Conservation (phyloP, 768 basidiomycete genomes). For the Rhizopogon vulgaris region DNA sequence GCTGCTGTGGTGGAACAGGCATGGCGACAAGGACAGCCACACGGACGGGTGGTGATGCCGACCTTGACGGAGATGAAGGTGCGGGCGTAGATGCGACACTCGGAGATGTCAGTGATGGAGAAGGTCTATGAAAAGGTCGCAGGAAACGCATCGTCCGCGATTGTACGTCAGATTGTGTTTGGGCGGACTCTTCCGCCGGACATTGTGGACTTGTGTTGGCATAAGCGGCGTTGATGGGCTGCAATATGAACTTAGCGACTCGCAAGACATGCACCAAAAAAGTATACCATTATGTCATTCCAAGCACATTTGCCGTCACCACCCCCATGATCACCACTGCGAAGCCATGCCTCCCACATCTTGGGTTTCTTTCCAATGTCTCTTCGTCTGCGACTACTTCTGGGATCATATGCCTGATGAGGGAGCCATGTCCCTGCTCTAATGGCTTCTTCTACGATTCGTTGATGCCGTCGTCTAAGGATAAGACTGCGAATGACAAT, state of each 20-base stretch:
- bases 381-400: constrained; percentile 15
- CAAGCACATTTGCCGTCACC: constrained; percentile 19
- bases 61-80: constrained; percentile 5
- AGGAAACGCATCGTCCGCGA: constrained; percentile 11
- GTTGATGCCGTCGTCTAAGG: constrained; percentile 55
- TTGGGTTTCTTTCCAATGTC: constrained; percentile 25
- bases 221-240: constrained; percentile 22
- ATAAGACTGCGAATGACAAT: constrained; percentile 62
- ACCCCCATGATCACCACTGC: constrained; percentile 5
- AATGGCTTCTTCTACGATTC: constrained; percentile 57
- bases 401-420: constrained; percentile 7
- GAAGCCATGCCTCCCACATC: constrained; percentile 24
- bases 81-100: neutral
- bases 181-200: neutral
- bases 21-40: constrained; percentile 42
- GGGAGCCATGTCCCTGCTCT: constrained; percentile 57
- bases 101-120: constrained; percentile 9
- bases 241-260: neutral
- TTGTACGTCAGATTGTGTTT: neutral
- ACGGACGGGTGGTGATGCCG: constrained; percentile 20
- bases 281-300: constrained; percentile 23
- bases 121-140: constrained; percentile 12
- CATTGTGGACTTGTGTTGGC: constrained; percentile 9
- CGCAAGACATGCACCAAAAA: neutral
- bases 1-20: constrained; percentile 21